Evolutionary conservation across 257 asterid species (phyloP).

Genomic region (Leptodermis oblonga): DNA sequence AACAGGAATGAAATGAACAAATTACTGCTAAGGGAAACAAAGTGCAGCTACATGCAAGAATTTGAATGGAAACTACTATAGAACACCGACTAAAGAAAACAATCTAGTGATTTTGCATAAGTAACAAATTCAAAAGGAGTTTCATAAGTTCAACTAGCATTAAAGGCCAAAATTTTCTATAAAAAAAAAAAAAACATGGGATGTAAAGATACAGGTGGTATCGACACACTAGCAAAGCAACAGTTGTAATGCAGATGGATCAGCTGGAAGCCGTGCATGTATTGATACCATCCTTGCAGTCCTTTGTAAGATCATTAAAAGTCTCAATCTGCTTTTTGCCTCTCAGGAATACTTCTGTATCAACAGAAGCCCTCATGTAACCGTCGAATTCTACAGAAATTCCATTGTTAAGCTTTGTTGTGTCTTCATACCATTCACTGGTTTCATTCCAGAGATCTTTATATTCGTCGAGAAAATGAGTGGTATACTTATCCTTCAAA

Average conservation of each 20-base stretch:
- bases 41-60: not conserved
- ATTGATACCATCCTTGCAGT: slow-evolving; percentile 73
- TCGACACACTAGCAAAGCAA: slow-evolving; percentile 7
- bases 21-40: not conserved
- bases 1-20: not conserved
- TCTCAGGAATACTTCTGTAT: slow-evolving; percentile 67
- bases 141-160: slow-evolving; percentile 8
- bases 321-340: slow-evolving; percentile 81
- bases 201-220: not conserved
- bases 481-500: slow-evolving; percentile 60
- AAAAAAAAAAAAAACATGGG: not conserved
- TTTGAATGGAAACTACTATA: not conserved
- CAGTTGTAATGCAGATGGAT: slow-evolving; percentile 8
- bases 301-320: slow-evolving; percentile 70
- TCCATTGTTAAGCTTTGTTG: slow-evolving; percentile 54
- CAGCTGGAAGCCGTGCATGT: slow-evolving; percentile 51
- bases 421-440: slow-evolving; percentile 77
- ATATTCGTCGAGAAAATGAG: slow-evolving; percentile 72
- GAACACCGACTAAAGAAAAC: not conserved
- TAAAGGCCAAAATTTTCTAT: slow-evolving; percentile 5
- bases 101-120: not conserved
- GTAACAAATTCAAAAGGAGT: not conserved
- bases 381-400: slow-evolving; percentile 75
- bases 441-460: slow-evolving; percentile 65
- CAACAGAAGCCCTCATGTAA: slow-evolving; percentile 73